Evolutionary conservation across 2,329 filamentous ascomycete species (phyloP).

Genomic region (Fusarium pilosicola): DNA sequence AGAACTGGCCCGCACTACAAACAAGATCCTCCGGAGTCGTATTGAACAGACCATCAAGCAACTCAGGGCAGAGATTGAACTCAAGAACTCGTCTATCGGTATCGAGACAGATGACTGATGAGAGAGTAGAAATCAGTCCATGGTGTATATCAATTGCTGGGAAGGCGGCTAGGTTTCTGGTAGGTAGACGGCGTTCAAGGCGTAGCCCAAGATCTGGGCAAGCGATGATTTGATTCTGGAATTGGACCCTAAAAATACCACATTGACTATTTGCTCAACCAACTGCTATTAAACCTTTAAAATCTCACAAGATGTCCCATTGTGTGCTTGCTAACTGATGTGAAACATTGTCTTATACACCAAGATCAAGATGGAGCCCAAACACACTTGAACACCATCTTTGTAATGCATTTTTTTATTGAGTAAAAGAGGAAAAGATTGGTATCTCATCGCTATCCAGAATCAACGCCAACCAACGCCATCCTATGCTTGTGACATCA

Average conservation of each 20-base stretch:
- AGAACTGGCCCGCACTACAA: slow-evolving; percentile 56
- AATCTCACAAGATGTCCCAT: background rate
- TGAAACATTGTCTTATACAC: background rate
- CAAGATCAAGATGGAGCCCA: background rate
- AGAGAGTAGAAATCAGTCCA: background rate
- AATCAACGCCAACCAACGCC: slow-evolving; percentile 37
- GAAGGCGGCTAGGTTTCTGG: background rate
- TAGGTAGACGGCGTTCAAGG: slow-evolving; percentile 31
- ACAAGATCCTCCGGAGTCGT: slow-evolving; percentile 61
- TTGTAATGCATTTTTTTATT: background rate
- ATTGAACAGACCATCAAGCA: slow-evolving; percentile 61
- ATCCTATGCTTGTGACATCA: slow-evolving; percentile 15
- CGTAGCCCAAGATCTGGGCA: slow-evolving; percentile 9
- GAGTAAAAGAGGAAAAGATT: slow-evolving; percentile 10
- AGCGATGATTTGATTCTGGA: slow-evolving; percentile 23
- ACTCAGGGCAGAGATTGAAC: slow-evolving; percentile 56
- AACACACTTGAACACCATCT: background rate
- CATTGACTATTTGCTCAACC: slow-evolving; percentile 11
- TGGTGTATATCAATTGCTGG: background rate
- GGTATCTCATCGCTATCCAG: slow-evolving; percentile 24
- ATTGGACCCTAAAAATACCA: slow-evolving; percentile 38
- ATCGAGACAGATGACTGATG: slow-evolving; percentile 51
- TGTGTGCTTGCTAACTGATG: background rate
- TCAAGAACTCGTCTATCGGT: slow-evolving; percentile 57
- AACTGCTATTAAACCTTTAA: background rate